Percentiles rank a stretch among this genome's conserved stretches.
phyloP scores from a whole-genome alignment of 257 asterid genomes.

The Scutellaria minor region DNA sequence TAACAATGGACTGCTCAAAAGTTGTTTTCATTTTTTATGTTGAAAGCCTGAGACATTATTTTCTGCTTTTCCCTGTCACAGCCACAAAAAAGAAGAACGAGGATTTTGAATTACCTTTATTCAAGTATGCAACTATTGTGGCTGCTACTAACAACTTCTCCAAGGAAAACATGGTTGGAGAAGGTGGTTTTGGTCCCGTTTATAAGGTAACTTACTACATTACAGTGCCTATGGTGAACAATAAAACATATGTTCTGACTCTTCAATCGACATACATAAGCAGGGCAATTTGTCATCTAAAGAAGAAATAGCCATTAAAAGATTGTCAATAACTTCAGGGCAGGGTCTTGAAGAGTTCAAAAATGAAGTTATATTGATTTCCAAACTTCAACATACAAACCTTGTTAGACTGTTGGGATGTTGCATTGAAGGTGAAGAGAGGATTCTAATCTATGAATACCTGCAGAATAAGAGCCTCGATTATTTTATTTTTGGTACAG shows the following conservation, averaged over 20 bases:
- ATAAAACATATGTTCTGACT: neutral
- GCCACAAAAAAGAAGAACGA: constrained; percentile 18
- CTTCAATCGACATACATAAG: constrained; percentile 9
- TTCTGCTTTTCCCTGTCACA: neutral
- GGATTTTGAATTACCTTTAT: constrained; percentile 43
- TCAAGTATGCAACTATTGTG: constrained; percentile 34
- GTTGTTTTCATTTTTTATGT: too few species aligned
- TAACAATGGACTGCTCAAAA: neutral
- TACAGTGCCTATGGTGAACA: neutral
- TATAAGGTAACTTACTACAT: constrained; percentile 41
- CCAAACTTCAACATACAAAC: constrained; percentile 54
- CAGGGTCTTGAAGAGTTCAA: constrained; percentile 50
- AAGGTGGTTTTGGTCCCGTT: constrained; percentile 56
- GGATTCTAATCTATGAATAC: constrained; percentile 38
- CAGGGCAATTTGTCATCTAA: constrained; percentile 45
- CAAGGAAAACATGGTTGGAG: constrained; percentile 39
- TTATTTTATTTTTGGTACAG: constrained; percentile 33
- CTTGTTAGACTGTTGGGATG: constrained; percentile 58
- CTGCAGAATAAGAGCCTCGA: constrained; percentile 39
- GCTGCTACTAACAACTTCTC: constrained; percentile 50
- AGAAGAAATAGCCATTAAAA: constrained; percentile 53
- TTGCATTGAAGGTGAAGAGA: constrained; percentile 50
- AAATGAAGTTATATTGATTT: constrained; percentile 41
- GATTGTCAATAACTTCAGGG: constrained; percentile 44
- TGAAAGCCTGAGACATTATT: neutral